These are phyloP conservation scores for rapeseed (Brassica napus) DNA, from an alignment of 345 rosid species.

Conservation along the genomic window Da-Ae NC_063442.1:40566001-40566500, in stretches of 20 bases:
- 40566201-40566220: neutral
- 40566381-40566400: too few relatives aligned
- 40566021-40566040: neutral
- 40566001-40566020: neutral
- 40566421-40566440: too few relatives aligned
- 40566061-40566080: constrained; percentile 39
- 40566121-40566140: constrained; percentile 44
- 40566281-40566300: neutral
- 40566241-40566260: neutral
- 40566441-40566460: too few relatives aligned
- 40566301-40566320: neutral
- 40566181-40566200: constrained; percentile 27
- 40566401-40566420: too few relatives aligned
- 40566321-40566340: too few relatives aligned
- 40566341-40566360: too few relatives aligned
- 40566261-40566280: neutral
- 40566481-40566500: too few relatives aligned
- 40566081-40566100: constrained; percentile 42
- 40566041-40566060: constrained; percentile 41
- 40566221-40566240: neutral
- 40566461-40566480: too few relatives aligned
- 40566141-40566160: constrained; percentile 46
- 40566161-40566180: constrained; percentile 51
- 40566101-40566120: constrained; percentile 47
- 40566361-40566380: too few relatives aligned